phyloP scores from a whole-genome alignment of 768 basidiomycete genomes.

The Exidia glandulosa region DNA sequence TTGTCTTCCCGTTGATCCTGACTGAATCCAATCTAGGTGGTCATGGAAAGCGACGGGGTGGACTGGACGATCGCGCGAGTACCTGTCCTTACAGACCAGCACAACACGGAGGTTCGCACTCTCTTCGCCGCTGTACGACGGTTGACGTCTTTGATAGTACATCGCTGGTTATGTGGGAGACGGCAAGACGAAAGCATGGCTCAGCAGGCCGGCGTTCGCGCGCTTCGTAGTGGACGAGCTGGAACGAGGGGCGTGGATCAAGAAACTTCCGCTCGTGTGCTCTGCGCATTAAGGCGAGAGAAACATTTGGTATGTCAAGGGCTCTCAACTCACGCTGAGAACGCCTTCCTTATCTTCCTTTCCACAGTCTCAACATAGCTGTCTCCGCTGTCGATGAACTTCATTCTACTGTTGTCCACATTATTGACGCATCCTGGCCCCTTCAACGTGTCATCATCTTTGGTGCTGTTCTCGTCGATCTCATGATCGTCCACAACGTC shows the following conservation, averaged over 20 bases:
- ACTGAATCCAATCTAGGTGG: slow-evolving; percentile 36
- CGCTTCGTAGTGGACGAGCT: slow-evolving; percentile 50
- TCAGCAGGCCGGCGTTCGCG: slow-evolving; percentile 50
- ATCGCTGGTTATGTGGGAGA: slow-evolving; percentile 62
- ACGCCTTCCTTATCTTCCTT: too few relatives aligned
- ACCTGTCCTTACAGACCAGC: slow-evolving; percentile 44
- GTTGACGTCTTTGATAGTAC: slow-evolving; percentile 14
- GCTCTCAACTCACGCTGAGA: too few relatives aligned
- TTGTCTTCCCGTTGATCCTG: slow-evolving; percentile 37
- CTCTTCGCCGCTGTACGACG: neutral
- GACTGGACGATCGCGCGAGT: slow-evolving; percentile 67
- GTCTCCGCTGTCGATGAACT: too few relatives aligned
- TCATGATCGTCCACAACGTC: too few relatives aligned
- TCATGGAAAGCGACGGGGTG: slow-evolving; percentile 31
- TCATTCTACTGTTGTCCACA: too few relatives aligned
- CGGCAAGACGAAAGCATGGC: slow-evolving; percentile 34
- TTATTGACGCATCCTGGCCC: too few relatives aligned
- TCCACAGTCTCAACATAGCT: too few relatives aligned
- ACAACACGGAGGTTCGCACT: slow-evolving; percentile 15
- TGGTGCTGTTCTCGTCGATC: too few relatives aligned
- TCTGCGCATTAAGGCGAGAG: neutral
- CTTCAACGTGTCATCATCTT: too few relatives aligned
- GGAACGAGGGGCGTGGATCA: slow-evolving; percentile 46
- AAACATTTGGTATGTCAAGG: too few relatives aligned
- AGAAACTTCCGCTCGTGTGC: slow-evolving; percentile 27